A percentile compares a stretch with the other conserved stretches of the same genome.
Evolutionary conservation across 108 stramenopile species (phyloP).

Genomic region (Skeletonema potamos): DNA sequence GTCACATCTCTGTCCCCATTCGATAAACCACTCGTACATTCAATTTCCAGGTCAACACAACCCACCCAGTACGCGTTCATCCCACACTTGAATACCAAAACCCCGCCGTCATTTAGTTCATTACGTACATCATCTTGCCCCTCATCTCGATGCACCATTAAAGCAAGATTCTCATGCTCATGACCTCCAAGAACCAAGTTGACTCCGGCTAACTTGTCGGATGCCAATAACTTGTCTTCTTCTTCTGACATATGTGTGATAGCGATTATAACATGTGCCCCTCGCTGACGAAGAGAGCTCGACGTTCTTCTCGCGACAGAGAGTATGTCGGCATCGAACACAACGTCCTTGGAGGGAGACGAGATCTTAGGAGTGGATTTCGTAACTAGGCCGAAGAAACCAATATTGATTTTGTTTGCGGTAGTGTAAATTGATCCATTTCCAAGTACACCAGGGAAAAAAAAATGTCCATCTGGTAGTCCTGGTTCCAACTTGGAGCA

Average conservation of each 20-base stretch:
- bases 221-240: slow-evolving; percentile 30
- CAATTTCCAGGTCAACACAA: slow-evolving; percentile 34
- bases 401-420: slow-evolving; percentile 20
- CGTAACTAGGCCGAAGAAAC: slow-evolving; percentile 42
- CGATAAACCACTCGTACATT: not conserved
- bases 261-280: slow-evolving; percentile 42
- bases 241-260: slow-evolving; percentile 45
- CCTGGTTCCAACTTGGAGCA: not conserved
- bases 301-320: slow-evolving; percentile 18
- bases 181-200: slow-evolving; percentile 46
- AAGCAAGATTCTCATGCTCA: slow-evolving; percentile 42
- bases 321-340: slow-evolving; percentile 25
- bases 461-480: not conserved
- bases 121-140: not conserved
- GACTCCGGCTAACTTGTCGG: slow-evolving; percentile 22
- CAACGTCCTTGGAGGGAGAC: slow-evolving; percentile 16
- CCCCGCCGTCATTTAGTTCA: slow-evolving; percentile 26
- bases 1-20: not conserved
- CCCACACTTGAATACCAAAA: slow-evolving; percentile 43
- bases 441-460: slow-evolving; percentile 35
- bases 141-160: slow-evolving; percentile 36
- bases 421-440: slow-evolving; percentile 18
- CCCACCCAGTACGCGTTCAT: slow-evolving; percentile 50
- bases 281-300: not conserved
- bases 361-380: slow-evolving; percentile 36